These are phyloP conservation scores for Coffea humblotiana DNA, from an alignment of 305 asterid genomes.

Conservation along the genomic window DNA sequence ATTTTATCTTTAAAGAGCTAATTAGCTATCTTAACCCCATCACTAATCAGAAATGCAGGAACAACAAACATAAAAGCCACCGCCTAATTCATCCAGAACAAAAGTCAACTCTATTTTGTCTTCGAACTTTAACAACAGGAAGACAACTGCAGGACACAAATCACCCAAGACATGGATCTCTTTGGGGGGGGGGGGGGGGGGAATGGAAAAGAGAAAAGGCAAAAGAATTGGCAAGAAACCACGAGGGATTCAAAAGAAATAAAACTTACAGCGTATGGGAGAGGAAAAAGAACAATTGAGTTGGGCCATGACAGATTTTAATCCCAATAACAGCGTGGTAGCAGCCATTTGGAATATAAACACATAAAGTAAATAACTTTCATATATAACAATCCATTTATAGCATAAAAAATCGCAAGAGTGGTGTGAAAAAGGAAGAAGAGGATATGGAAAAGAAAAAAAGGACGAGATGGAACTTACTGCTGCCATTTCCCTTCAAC, in stretches of 20 bases:
- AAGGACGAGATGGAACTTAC: constrained; percentile 20
- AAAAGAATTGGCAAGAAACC: neutral
- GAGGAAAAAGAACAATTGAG: neutral
- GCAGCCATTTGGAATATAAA: neutral
- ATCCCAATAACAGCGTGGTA: neutral
- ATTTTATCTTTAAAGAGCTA: neutral
- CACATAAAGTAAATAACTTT: neutral
- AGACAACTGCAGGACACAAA: neutral
- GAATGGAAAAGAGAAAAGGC: neutral
- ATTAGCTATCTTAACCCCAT: neutral
- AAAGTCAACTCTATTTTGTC: neutral
- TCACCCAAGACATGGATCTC: neutral
- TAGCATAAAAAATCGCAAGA: neutral
- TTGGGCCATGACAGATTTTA: too few relatives aligned
- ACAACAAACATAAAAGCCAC: neutral
- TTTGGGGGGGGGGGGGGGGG: neutral
- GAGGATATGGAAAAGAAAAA: neutral
- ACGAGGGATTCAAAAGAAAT: neutral
- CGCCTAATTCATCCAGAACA: neutral
- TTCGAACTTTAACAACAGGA: neutral
- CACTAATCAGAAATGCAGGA: neutral
- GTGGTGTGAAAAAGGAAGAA: neutral
- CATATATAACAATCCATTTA: neutral
- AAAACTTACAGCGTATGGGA: neutral
- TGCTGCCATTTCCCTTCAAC: constrained; percentile 26